Conservation (phyloP, 805 yeast genomes). For the Myxozyma neglecta region DNA sequence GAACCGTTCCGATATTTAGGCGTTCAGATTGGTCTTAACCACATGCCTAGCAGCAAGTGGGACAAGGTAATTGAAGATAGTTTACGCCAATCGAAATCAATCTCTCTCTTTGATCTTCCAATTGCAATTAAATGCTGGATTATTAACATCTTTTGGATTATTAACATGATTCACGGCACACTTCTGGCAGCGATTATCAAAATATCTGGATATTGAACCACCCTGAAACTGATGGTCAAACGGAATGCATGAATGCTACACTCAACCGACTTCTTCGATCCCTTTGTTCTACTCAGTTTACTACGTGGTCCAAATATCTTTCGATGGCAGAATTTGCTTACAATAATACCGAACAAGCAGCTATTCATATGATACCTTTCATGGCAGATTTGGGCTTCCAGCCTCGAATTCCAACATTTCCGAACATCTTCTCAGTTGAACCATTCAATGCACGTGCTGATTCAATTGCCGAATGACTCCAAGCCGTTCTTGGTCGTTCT, state of each 20-base stretch:
- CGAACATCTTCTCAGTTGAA: not conserved
- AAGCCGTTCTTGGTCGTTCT: not conserved
- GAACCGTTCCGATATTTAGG: no score
- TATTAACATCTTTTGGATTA: no score
- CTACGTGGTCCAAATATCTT: not conserved
- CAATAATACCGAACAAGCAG: not conserved
- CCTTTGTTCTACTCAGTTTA: not conserved
- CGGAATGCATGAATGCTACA: conserved; percentile 1
- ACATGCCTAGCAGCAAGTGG: no score
- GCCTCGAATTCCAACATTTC: not conserved
- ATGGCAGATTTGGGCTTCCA: conserved; percentile 1
- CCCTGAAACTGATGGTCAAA: no score
- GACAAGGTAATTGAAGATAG: no score
- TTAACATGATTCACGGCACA: no score
- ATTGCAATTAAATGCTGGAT: no score
- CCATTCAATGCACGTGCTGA: not conserved
- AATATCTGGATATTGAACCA: no score
- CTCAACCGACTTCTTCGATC: not conserved
- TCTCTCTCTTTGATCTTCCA: no score
- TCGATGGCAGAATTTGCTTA: conserved; percentile 7
- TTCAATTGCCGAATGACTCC: not conserved
- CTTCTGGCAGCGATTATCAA: no score
- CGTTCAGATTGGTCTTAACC: no score
- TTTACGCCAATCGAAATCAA: no score
- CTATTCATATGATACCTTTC: conserved; percentile 3